Conservation (phyloP, 768 basidiomycete genomes). For the Serendipita vermifera region DNA sequence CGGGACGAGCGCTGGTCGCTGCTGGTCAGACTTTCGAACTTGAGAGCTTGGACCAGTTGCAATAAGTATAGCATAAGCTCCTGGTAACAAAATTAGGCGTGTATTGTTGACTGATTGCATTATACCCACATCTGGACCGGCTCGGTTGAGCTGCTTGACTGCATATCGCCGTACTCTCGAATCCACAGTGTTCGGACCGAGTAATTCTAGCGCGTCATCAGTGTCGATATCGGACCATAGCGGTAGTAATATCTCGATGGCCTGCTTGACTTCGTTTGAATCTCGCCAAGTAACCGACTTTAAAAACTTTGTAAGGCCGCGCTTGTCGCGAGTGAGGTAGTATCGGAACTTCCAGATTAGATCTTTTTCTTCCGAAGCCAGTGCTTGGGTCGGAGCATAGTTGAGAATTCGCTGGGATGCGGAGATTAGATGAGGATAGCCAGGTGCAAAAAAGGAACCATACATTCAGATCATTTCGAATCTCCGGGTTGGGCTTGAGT, state of each 20-base stretch:
- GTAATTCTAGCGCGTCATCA: conserved; percentile 88
- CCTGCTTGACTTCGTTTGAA: conserved; percentile 90
- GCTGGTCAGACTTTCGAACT: conserved; percentile 70
- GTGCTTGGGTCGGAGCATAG: conserved; percentile 76
- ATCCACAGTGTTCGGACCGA: conserved; percentile 81
- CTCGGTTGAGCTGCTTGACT: conserved; percentile 75
- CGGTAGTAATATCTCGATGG: conserved; percentile 87
- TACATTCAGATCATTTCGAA: conserved; percentile 84
- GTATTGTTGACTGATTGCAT: conserved; percentile 3
- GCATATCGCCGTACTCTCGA: conserved; percentile 91
- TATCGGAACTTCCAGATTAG: conserved; percentile 99
- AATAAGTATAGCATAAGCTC: conserved; percentile 85
- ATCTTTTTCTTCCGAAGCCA: conserved; percentile 89
- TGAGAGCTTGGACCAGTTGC: conserved; percentile 94
- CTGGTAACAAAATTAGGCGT: conserved; percentile 29
- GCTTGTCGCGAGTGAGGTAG: conserved; percentile 82
- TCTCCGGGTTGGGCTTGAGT: conserved; percentile 91
- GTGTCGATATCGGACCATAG: conserved; percentile 96
- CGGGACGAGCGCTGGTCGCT: conserved; percentile 66
- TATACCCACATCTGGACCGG: conserved; percentile 84
- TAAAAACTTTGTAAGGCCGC: conserved; percentile 92
- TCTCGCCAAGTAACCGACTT: conserved; percentile 98
- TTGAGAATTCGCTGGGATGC: conserved; percentile 63
- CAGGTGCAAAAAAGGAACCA: conserved; percentile 19
- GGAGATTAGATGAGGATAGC: neutral